Percentiles rank a stretch among this genome's conserved stretches.
These are phyloP conservation scores for Eimeria maxima DNA, from an alignment of 169 alveolate species.

Conservation along the genomic window DNA sequence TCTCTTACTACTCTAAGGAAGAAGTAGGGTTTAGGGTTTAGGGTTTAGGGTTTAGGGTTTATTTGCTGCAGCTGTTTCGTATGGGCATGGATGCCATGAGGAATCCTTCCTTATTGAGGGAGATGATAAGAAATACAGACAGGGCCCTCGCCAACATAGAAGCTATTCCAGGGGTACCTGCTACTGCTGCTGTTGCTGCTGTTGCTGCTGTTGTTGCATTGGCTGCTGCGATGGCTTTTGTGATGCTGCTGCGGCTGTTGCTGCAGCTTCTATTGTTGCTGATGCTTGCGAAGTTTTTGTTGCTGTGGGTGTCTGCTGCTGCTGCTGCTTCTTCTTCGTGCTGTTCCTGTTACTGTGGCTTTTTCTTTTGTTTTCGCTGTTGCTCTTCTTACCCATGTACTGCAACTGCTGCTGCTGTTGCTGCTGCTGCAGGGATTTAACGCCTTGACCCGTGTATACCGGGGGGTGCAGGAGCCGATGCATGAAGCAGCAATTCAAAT, in stretches of 20 bases:
- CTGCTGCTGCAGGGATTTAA: constrained; percentile 85
- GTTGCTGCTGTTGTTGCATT: constrained; percentile 5
- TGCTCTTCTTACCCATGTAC: not conserved
- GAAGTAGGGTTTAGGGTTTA: not conserved
- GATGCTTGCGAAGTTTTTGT: not conserved
- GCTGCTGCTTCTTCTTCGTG: constrained; percentile 8
- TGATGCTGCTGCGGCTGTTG: not conserved
- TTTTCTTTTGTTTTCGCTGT: not conserved
- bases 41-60: constrained; percentile 29
- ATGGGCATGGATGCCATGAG: constrained; percentile 83
- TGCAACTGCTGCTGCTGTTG: not conserved
- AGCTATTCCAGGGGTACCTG: constrained; percentile 86
- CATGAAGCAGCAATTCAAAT: constrained; percentile 86
- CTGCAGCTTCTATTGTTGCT: not conserved
- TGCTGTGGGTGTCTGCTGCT: constrained; percentile 25
- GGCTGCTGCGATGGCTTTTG: not conserved
- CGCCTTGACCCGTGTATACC: constrained; percentile 87
- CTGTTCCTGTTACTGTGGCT: not conserved
- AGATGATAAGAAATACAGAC: constrained; percentile 88
- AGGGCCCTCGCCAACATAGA: constrained; percentile 88
- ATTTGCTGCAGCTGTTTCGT: constrained; percentile 84
- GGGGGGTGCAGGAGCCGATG: constrained; percentile 88
- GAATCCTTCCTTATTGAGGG: constrained; percentile 87
- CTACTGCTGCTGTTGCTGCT: not conserved
- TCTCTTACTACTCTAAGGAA: not conserved